Evolutionary conservation across 495 filamentous ascomycete genomes (phyloP).

Genomic region (Penicillium longicatenatum): DNA sequence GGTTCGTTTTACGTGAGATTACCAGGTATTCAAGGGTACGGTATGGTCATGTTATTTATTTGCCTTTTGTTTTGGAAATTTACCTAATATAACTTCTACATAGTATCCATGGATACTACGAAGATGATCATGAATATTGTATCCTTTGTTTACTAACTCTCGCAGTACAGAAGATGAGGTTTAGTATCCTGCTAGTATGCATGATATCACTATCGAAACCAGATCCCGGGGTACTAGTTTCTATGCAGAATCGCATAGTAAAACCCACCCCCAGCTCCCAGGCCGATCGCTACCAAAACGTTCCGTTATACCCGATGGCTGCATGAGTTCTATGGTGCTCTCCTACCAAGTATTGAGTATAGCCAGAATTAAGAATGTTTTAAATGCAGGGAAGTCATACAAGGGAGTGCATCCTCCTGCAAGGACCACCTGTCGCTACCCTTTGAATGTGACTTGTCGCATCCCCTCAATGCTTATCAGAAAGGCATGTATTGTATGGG

Average conservation of each 20-base stretch:
- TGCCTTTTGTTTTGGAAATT: too few species aligned
- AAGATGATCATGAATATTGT: background rate
- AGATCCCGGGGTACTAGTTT: background rate
- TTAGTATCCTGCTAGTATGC: background rate
- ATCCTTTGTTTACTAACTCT: background rate
- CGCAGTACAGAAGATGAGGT: background rate
- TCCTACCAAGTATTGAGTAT: background rate
- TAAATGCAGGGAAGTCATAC: constrained; percentile 3
- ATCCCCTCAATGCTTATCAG: constrained; percentile 9
- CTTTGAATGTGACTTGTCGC: constrained; percentile 42
- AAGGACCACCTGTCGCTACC: constrained; percentile 36
- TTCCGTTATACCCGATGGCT: background rate
- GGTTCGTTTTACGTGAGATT: background rate
- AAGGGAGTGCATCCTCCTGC: constrained; percentile 30
- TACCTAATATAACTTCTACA: too few species aligned
- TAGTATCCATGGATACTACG: background rate
- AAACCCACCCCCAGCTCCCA: constrained; percentile 1
- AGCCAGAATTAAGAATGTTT: background rate
- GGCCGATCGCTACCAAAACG: background rate
- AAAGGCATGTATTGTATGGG: too few species aligned
- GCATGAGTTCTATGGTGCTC: background rate
- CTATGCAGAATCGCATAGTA: background rate
- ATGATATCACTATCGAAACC: background rate
- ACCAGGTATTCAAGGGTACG: constrained; percentile 13
- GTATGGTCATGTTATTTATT: constrained; percentile 9